Evolutionary conservation across 2,329 filamentous ascomycete species (phyloP).

Genomic region (Apiospora pterosperma): DNA sequence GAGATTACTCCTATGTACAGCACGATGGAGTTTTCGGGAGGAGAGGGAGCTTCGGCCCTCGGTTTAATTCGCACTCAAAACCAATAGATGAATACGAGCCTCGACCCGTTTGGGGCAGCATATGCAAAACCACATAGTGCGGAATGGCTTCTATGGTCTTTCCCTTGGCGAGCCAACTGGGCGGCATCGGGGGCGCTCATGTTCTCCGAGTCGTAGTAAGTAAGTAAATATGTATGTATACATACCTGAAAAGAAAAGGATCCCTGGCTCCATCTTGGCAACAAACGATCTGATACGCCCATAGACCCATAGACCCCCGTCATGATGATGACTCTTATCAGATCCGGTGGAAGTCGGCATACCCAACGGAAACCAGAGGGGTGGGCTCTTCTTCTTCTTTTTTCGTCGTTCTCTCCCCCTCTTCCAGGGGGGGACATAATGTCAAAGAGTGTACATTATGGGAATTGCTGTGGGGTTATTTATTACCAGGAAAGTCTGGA

Average conservation of each 20-base stretch:
- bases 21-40: background rate
- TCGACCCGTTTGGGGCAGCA: background rate
- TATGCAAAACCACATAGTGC: no score
- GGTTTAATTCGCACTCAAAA: background rate
- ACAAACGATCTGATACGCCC: background rate
- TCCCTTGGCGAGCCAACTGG: background rate
- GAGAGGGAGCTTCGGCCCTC: background rate
- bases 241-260: background rate
- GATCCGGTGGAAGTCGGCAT: background rate
- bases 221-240: background rate
- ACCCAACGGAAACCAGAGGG: background rate
- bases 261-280: background rate
- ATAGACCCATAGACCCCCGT: background rate
- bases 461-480: background rate
- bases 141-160: no score
- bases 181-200: background rate
- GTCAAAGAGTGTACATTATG: background rate
- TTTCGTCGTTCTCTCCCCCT: background rate
- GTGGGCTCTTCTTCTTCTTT: no score
- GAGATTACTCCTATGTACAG: background rate
- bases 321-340: constrained; percentile 5
- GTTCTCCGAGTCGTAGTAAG: no score
- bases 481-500: background rate
- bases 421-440: background rate
- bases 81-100: background rate